These are phyloP conservation scores for Termitomyces titanicus DNA, from an alignment of 768 basidiomycete species.

Conservation along the genomic window DNA sequence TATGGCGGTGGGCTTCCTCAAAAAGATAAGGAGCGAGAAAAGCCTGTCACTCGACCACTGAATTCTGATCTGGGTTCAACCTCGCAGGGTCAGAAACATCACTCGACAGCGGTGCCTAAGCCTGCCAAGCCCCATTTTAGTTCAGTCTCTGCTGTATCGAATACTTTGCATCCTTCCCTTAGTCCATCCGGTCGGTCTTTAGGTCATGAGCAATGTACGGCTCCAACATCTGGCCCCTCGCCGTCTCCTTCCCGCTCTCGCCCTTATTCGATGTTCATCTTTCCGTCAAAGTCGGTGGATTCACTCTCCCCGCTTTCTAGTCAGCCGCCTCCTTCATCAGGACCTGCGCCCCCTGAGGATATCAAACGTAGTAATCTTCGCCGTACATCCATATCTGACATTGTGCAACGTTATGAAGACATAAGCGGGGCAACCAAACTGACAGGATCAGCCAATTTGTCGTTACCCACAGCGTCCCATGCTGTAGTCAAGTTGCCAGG, in stretches of 20 bases:
- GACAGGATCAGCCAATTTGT: conserved; percentile 18
- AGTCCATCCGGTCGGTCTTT: background rate
- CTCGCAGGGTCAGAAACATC: conserved; percentile 4
- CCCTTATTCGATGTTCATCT: conserved; percentile 80
- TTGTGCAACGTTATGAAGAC: conserved; percentile 80
- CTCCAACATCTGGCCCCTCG: conserved; percentile 13
- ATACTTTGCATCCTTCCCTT: conserved; percentile 9
- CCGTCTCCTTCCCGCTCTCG: conserved; percentile 47
- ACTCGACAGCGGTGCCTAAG: background rate
- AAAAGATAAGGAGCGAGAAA: conserved; percentile 38
- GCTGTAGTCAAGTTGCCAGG: conserved; percentile 11
- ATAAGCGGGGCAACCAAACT: conserved; percentile 42
- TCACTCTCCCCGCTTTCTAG: conserved; percentile 18
- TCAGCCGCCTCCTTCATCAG: conserved; percentile 25
- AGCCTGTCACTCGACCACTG: conserved; percentile 10
- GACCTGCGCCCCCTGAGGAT: conserved; percentile 46
- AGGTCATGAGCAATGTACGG: background rate
- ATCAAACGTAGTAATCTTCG: conserved; percentile 40
- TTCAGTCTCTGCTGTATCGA: background rate
- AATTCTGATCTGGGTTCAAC: background rate
- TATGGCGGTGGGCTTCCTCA: conserved; percentile 57
- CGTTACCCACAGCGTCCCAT: conserved; percentile 28
- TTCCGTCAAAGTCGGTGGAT: conserved; percentile 53
- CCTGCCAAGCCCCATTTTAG: conserved; percentile 1
- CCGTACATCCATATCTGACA: conserved; percentile 80